Percentiles rank a stretch among this genome's conserved stretches.
phyloP scores from a whole-genome alignment of 257 asterid species.

The Fraxinus anomala region DNA sequence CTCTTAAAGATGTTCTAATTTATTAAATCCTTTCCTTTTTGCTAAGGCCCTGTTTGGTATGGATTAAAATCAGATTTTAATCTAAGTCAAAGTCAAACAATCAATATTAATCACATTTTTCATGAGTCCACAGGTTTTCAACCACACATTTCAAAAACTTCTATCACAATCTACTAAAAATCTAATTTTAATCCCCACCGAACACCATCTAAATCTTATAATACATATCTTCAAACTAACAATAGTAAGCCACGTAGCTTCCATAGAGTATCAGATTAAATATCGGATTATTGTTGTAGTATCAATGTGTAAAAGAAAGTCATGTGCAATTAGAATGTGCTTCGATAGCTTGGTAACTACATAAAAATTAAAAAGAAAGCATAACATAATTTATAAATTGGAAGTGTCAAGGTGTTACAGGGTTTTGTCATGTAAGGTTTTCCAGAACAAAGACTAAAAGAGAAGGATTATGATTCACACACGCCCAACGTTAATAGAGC shows the following conservation, averaged over 20 bases:
- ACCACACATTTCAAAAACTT: too few relatives aligned
- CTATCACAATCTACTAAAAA: too few relatives aligned
- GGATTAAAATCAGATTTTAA: too few relatives aligned
- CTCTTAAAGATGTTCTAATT: too few relatives aligned
- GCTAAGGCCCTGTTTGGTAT: background rate
- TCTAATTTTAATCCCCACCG: too few relatives aligned
- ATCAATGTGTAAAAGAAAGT: background rate
- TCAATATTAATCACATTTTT: too few relatives aligned
- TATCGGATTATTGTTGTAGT: background rate
- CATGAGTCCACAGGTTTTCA: too few relatives aligned
- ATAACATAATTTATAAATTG: too few relatives aligned
- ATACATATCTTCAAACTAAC: too few relatives aligned
- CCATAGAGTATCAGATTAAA: background rate
- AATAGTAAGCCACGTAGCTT: background rate
- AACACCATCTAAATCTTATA: too few relatives aligned
- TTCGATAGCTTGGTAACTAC: background rate
- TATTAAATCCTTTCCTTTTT: background rate
- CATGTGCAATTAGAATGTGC: background rate
- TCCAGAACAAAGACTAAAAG: background rate
- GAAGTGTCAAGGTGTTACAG: background rate
- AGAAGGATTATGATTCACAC: background rate
- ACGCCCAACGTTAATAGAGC: background rate
- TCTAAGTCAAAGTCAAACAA: too few relatives aligned
- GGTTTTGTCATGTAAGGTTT: background rate
- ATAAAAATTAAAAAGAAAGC: background rate